A percentile compares a stretch with the other conserved stretches of the same genome.
Conservation (phyloP, 2,329 filamentous ascomycete species). For the Chrysosporium keratinophilum region DNA sequence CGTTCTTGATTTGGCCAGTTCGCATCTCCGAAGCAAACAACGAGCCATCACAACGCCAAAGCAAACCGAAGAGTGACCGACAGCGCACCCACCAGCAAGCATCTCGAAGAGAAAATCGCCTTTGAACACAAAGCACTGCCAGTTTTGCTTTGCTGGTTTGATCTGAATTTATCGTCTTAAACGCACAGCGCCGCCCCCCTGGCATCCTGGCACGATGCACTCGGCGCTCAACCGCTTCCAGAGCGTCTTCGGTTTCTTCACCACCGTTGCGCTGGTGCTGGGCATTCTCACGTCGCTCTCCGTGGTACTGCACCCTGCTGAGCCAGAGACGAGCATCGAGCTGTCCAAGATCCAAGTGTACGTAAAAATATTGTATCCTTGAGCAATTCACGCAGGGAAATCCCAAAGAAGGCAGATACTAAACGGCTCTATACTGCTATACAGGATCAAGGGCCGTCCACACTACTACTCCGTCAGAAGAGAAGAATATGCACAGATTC, state of each 20-base stretch:
- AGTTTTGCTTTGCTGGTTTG: too few species aligned
- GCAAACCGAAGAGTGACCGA: too few species aligned
- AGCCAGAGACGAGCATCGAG: constrained; percentile 43
- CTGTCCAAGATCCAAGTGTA: constrained; percentile 72
- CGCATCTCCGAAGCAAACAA: neutral
- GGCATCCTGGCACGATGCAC: constrained; percentile 53
- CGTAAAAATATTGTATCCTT: constrained; percentile 18
- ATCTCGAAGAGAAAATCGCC: too few species aligned
- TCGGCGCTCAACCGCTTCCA: constrained; percentile 75
- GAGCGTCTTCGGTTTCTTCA: constrained; percentile 96
- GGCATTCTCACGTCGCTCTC: constrained; percentile 71
- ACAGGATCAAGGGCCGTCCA: constrained; percentile 76
- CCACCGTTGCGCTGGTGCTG: constrained; percentile 76
- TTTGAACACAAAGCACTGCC: too few species aligned
- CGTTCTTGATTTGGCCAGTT: constrained; percentile 5
- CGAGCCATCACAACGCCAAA: neutral
- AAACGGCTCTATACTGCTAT: neutral
- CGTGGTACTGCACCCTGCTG: constrained; percentile 51
- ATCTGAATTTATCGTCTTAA: neutral
- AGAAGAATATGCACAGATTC: constrained; percentile 91
- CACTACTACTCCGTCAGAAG: constrained; percentile 89
- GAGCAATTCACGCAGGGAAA: too few species aligned
- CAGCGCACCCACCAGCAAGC: too few species aligned
- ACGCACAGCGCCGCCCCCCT: neutral
- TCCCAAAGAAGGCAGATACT: too few species aligned